phyloP scores from a whole-genome alignment of 1,139 yeast species.

The Suhomyces guaymorum region DNA sequence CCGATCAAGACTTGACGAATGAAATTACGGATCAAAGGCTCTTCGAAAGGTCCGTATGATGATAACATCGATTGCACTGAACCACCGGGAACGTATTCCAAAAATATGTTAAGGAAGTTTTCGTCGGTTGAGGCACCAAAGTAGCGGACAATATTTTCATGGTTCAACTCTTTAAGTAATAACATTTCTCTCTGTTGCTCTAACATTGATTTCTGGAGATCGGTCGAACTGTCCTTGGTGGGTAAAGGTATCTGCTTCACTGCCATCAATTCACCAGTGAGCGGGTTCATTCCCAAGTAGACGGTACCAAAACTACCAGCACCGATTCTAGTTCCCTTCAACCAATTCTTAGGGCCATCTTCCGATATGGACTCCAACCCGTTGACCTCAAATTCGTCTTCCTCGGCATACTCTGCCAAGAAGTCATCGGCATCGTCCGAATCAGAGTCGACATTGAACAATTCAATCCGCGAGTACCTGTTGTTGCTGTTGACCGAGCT shows the following conservation, averaged over 20 bases:
- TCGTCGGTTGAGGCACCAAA: constrained; percentile 81
- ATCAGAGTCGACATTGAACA: constrained; percentile 46
- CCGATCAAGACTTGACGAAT: constrained; percentile 84
- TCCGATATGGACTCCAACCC: constrained; percentile 23
- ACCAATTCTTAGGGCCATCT: constrained; percentile 75
- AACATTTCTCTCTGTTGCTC: constrained; percentile 89
- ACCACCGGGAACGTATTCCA: constrained; percentile 97
- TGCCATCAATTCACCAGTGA: constrained; percentile 95
- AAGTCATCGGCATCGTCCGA: constrained; percentile 46
- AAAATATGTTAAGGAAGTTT: constrained; percentile 71
- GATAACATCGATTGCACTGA: constrained; percentile 84
- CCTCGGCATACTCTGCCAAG: constrained; percentile 22
- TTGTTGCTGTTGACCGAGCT: constrained; percentile 25
- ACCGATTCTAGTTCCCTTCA: constrained; percentile 90
- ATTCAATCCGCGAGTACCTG: constrained; percentile 51
- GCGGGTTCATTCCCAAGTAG: constrained; percentile 85
- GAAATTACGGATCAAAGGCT: constrained; percentile 80
- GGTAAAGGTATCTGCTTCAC: constrained; percentile 88
- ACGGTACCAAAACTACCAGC: constrained; percentile 96
- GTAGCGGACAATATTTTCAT: constrained; percentile 89
- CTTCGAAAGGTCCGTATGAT: constrained; percentile 91
- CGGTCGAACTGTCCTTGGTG: constrained; percentile 37
- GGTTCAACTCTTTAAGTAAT: constrained; percentile 75
- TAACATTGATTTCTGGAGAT: constrained; percentile 61
- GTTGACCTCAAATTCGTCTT: constrained; percentile 22